Evolutionary conservation across 208 protist species (phyloP).

Genomic region (Crithidia acanthocephali): DNA sequence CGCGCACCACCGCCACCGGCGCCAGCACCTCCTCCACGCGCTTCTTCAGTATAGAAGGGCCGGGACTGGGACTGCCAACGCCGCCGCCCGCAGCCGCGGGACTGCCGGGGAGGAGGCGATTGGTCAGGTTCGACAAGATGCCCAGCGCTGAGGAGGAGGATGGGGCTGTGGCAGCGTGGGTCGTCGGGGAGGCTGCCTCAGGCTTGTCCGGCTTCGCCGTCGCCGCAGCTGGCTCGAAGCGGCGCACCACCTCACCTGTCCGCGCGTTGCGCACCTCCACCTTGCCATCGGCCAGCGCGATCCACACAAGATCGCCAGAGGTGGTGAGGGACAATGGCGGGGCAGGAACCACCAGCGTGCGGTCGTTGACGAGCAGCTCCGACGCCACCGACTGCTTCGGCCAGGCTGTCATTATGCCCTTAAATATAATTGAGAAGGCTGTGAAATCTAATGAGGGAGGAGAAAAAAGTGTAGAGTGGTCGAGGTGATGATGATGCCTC

Average conservation of each 20-base stretch:
- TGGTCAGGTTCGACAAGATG: slow-evolving; percentile 21
- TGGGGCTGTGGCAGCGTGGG: background rate
- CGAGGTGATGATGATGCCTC: background rate
- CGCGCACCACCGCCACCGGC: background rate
- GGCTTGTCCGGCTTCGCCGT: background rate
- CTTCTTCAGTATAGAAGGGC: background rate
- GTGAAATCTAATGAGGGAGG: background rate
- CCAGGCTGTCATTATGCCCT: background rate
- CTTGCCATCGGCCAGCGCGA: slow-evolving; percentile 57
- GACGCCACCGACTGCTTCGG: slow-evolving; percentile 33
- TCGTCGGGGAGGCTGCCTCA: slow-evolving; percentile 1
- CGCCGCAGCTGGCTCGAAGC: slow-evolving; percentile 34
- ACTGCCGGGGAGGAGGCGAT: slow-evolving; percentile 5
- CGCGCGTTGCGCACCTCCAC: slow-evolving; percentile 72
- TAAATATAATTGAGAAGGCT: no score
- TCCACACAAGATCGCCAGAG: slow-evolving; percentile 71
- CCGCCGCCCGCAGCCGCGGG: background rate
- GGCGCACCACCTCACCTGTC: slow-evolving; percentile 60
- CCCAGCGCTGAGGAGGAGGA: slow-evolving; percentile 5
- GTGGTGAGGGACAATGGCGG: slow-evolving; percentile 56
- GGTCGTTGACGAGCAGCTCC: slow-evolving; percentile 66
- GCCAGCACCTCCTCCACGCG: background rate
- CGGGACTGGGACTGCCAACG: background rate
- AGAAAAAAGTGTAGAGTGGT: no score
- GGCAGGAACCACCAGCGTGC: slow-evolving; percentile 46